Conservation (phyloP, 441 rosid species). For the Dalechampia spathulata region DNA sequence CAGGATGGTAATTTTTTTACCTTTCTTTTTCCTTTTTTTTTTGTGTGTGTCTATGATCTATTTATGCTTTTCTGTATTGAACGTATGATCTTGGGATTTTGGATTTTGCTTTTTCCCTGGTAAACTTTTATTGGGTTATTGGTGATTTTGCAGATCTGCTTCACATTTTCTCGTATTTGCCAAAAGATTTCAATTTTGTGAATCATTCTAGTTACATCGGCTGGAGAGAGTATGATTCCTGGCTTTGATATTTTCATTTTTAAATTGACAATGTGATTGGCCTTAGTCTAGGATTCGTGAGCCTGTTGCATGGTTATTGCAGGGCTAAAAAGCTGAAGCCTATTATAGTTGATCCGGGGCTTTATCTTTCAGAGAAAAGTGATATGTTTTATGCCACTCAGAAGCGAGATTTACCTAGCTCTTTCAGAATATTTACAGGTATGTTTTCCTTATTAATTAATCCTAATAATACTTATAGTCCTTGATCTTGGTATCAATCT, state of each 20-base stretch:
- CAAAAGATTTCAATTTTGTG: conserved; percentile 64
- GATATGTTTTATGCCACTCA: conserved; percentile 76
- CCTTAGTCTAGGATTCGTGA: not conserved
- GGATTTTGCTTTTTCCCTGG: conserved; percentile 12
- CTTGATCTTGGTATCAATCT: not conserved
- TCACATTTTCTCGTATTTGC: conserved; percentile 70
- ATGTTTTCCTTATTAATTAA: conserved; percentile 8
- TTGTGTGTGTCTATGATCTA: not conserved
- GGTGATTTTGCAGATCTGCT: conserved; percentile 55
- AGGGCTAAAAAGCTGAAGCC: conserved; percentile 83
- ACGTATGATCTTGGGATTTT: conserved; percentile 4
- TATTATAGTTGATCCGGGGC: conserved; percentile 91
- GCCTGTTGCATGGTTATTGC: conserved; percentile 8
- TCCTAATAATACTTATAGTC: not conserved
- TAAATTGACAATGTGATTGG: conserved; percentile 1
- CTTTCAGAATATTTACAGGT: conserved; percentile 83
- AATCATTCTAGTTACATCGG: conserved; percentile 76
- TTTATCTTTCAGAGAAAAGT: conserved; percentile 63
- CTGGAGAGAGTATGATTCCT: conserved; percentile 72
- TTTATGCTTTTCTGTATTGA: not conserved
- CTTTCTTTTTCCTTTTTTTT: not conserved
- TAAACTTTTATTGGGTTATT: not conserved
- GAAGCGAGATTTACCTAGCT: conserved; percentile 69
- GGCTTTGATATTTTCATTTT: not conserved
- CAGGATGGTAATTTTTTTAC: conserved; percentile 65